phyloP scores from a whole-genome alignment of 2,329 filamentous ascomycete genomes.

The Trichoderma breve region DNA sequence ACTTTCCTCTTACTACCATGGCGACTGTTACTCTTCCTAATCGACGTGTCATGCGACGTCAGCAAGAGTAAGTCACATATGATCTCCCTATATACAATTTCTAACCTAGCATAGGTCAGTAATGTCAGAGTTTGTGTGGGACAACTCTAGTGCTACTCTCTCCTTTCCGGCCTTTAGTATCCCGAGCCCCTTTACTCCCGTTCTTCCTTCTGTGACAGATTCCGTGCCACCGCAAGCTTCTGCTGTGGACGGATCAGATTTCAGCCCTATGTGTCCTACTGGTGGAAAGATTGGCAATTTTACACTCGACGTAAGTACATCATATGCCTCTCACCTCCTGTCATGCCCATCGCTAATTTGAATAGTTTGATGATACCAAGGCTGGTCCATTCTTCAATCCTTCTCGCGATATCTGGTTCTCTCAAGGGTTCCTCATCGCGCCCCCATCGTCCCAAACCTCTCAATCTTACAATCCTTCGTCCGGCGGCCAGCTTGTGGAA shows the following conservation, averaged over 20 bases:
- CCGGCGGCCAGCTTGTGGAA: constrained; percentile 40
- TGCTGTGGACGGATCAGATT: constrained; percentile 14
- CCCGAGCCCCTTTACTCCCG: constrained; percentile 14
- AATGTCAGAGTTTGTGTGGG: constrained; percentile 26
- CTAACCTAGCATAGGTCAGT: constrained; percentile 26
- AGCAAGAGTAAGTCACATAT: constrained; percentile 29
- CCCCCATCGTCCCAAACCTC: constrained; percentile 35
- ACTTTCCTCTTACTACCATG: constrained; percentile 40
- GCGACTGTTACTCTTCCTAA: constrained; percentile 32
- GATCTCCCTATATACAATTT: not conserved
- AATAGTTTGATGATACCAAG: constrained; percentile 39
- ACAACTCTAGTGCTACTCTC: constrained; percentile 31
- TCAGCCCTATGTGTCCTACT: constrained; percentile 29
- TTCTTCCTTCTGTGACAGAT: constrained; percentile 15
- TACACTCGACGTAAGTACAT: constrained; percentile 37
- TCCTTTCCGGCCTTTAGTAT: constrained; percentile 32
- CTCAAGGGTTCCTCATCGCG: constrained; percentile 40
- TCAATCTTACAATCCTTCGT: constrained; percentile 38
- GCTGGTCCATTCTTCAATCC: constrained; percentile 42
- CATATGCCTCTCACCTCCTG: no score
- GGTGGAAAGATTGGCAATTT: constrained; percentile 38
- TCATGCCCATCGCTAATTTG: constrained; percentile 21
- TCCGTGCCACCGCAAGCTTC: constrained; percentile 14
- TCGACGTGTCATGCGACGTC: constrained; percentile 31
- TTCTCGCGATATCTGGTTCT: constrained; percentile 42